Evolutionary conservation across 805 yeast species (phyloP), one percentile per base, ranked within the genome.

Genomic region (Barnettozyma pratensis): DNA sequence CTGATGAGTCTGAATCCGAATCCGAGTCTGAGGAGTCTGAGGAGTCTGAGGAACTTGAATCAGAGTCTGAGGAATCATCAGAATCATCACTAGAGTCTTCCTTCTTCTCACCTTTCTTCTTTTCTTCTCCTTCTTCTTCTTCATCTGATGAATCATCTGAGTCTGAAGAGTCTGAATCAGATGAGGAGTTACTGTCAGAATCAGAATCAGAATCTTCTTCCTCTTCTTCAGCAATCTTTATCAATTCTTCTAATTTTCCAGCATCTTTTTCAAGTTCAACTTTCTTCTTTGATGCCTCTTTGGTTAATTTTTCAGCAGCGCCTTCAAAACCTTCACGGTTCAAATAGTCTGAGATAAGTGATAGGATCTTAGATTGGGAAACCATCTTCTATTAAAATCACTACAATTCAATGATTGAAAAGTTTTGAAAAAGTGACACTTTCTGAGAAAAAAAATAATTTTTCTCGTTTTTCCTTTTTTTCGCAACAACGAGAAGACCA

Each of bases 21-120:
- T 53, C 58, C 45, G 68, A 59, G 50, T 49, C 58, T 28, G 56
- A 50, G 42, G 38, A 55, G 51, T 47, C 50, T 41, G 55, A 53
- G 41, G 54, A 50, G 37, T 52, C 54, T 36, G 54, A 51, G 36
- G 38, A 36, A n/a, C 25, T 14, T n/a, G 38, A 36, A 35, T 49
- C 55, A 19, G 66, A 56, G 26, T 49, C 64, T 26, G 65, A 36
- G 11, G 38, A 36, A 12, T 7, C 7, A 31, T 31, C 34, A 31
- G 34, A 31, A 31, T 31, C 34, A 31, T 8, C 8, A 3, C 11
- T 8, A 31, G 34, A 3, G 2, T 38, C 35, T 25, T 46, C 44
- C 41, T 46, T 27, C 38, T 46, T 30, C 32, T 44, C 36, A 46
- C 40, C 37, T 29, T 46, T 36, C 34, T 50, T 51, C 38, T 46